Evolutionary conservation across 352 stramenopile genomes (phyloP).

Genomic region (Plasmopara viticola): DNA sequence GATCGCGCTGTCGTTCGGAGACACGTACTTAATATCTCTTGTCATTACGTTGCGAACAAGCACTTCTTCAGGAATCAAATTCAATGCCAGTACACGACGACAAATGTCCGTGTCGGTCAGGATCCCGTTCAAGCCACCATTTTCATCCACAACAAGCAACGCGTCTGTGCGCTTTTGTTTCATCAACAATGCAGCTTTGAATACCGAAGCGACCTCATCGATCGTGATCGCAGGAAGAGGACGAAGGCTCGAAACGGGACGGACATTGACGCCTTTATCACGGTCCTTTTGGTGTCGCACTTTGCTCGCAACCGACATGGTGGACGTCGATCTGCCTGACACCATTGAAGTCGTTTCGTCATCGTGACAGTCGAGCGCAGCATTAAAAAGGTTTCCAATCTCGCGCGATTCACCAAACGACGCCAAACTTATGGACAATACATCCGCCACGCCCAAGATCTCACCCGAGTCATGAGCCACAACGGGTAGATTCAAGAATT

Average conservation of each 20-base stretch:
- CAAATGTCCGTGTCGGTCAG: slow-evolving; percentile 96
- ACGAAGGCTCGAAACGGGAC: slow-evolving; percentile 76
- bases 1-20: slow-evolving; percentile 90
- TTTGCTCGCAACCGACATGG: slow-evolving; percentile 51
- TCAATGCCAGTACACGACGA: slow-evolving; percentile 84
- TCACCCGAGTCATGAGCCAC: slow-evolving; percentile 68
- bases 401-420: slow-evolving; percentile 76
- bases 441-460: slow-evolving; percentile 77
- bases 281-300: slow-evolving; percentile 65
- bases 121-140: slow-evolving; percentile 89
- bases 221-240: slow-evolving; percentile 74
- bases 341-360: slow-evolving; percentile 45
- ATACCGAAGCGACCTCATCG: slow-evolving; percentile 68
- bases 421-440: slow-evolving; percentile 68
- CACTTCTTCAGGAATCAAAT: slow-evolving; percentile 68
- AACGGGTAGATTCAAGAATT: slow-evolving; percentile 96
- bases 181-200: slow-evolving; percentile 87
- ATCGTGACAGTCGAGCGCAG: slow-evolving; percentile 70
- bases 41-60: slow-evolving; percentile 91
- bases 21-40: slow-evolving; percentile 93
- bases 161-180: slow-evolving; percentile 90
- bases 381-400: slow-evolving; percentile 75
- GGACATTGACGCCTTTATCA: slow-evolving; percentile 71
- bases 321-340: slow-evolving; percentile 52
- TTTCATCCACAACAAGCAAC: slow-evolving; percentile 86